These are phyloP conservation scores for Alternaria sp. DNA, from an alignment of 2,329 filamentous ascomycete genomes.

Conservation along the genomic window DNA sequence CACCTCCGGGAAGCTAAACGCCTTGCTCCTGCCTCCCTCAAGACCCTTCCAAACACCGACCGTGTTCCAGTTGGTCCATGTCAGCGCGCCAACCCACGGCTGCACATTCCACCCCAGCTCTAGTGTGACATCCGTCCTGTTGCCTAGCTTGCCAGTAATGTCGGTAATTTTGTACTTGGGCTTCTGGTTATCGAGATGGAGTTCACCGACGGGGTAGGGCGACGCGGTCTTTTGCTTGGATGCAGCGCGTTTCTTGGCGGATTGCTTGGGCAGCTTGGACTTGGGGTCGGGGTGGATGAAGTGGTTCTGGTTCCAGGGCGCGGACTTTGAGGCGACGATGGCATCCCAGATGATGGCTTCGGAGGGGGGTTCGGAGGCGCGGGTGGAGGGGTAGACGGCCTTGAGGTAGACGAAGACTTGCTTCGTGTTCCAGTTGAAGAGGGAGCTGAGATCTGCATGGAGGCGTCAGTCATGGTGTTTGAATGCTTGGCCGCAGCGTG, in stretches of 20 bases:
- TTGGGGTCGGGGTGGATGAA: slow-evolving; percentile 66
- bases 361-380: slow-evolving; percentile 50
- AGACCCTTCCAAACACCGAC: slow-evolving; percentile 70
- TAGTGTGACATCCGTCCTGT: slow-evolving; percentile 75
- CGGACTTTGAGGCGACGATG: slow-evolving; percentile 80
- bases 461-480: neutral
- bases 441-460: slow-evolving; percentile 74
- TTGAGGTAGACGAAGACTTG: slow-evolving; percentile 97
- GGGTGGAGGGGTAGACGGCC: slow-evolving; percentile 67
- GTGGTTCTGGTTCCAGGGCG: slow-evolving; percentile 59
- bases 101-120: slow-evolving; percentile 95
- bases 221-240: slow-evolving; percentile 15
- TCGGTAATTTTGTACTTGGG: slow-evolving; percentile 98
- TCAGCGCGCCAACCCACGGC: slow-evolving; percentile 89
- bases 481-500: neutral
- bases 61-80: slow-evolving; percentile 67
- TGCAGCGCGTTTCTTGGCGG: slow-evolving; percentile 24
- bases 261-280: slow-evolving; percentile 50
- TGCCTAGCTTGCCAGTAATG: slow-evolving; percentile 77
- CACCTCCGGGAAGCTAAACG: slow-evolving; percentile 69
- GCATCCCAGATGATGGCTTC: slow-evolving; percentile 93
- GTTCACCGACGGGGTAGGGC: slow-evolving; percentile 64
- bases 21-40: slow-evolving; percentile 67
- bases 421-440: slow-evolving; percentile 99
- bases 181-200: slow-evolving; percentile 81